Evolutionary conservation across 1,284 basidiomycete genomes (phyloP), one percentile per base, ranked within the genome.

Genomic region (Tilletia horrida): DNA sequence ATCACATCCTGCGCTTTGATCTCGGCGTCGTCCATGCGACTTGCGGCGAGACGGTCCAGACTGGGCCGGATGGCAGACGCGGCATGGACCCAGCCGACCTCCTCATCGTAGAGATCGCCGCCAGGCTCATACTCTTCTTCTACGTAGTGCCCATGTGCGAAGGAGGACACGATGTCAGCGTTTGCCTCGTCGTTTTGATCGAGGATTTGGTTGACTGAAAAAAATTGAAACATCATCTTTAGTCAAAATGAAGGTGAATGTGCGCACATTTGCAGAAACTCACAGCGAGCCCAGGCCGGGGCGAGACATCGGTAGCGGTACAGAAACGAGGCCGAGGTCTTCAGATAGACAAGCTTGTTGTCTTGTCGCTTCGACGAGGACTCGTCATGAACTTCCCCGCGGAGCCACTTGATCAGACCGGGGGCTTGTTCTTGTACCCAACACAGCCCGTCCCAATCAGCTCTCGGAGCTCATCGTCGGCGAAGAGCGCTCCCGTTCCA

Each of bases 341-440:
- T 48, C n/a, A 48, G 47, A 48, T 48, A 18, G n/a, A 48, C 47
- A 7, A 48, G 18, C 18, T 48, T 48, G 47, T 48, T 48, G 47
- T 48, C 47, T 16, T 13, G 13, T n/a, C 13, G 13, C n/a, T n/a
- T n/a, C n/a, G n/a, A n/a, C 47, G 47, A 48, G 1, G 47, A 8
- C 8, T 48, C 47, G 47, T 2, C 47, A 7, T 16, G 47, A n/a
- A 48, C 18, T 23, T 48, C 47, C n/a, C 47, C 47, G 18, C 47
- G 47, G 7, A 48, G 47, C 47, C 47, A 48, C 47, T 48, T 48
- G 47, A 48, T 23, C n/a, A 48, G 47, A 48, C n/a, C n/a, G n/a
- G n/a, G n/a, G n/a, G n/a, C n/a, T n/a, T n/a, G n/a, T n/a, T n/a
- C n/a, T n/a, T n/a, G n/a, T n/a, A n/a, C n/a, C n/a, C n/a, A n/a